These are phyloP conservation scores for Leucogyrophana mollusca DNA, from an alignment of 768 basidiomycete genomes.

Conservation along the genomic window DNA sequence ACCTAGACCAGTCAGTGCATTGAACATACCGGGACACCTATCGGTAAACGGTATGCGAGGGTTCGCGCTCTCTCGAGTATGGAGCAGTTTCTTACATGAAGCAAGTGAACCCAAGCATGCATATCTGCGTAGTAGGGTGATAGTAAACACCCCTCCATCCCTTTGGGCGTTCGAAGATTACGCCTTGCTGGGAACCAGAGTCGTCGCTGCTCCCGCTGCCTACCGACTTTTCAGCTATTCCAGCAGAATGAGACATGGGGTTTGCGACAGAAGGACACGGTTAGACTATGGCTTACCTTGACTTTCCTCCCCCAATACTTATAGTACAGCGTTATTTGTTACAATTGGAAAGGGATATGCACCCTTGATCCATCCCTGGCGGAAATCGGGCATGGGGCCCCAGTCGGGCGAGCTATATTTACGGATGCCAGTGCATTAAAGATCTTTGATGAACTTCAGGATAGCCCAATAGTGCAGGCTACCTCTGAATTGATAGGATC, in stretches of 20 bases:
- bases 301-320: too few relatives aligned
- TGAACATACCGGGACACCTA: conserved; percentile 69
- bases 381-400: too few relatives aligned
- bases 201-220: conserved; percentile 5
- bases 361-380: too few relatives aligned
- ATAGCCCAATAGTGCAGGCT: too few relatives aligned
- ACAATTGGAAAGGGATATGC: too few relatives aligned
- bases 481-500: too few relatives aligned
- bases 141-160: conserved; percentile 56
- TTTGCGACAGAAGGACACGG: too few relatives aligned
- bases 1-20: conserved; percentile 77
- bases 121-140: conserved; percentile 52
- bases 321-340: too few relatives aligned
- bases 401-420: too few relatives aligned
- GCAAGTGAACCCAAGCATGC: conserved; percentile 63
- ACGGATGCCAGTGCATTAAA: too few relatives aligned
- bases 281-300: too few relatives aligned
- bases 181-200: neutral
- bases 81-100: conserved; percentile 26
- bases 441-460: too few relatives aligned
- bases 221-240: neutral
- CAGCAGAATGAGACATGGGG: conserved; percentile 17
- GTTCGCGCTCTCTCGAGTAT: conserved; percentile 26
- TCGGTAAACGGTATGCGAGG: neutral
- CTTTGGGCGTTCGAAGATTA: conserved; percentile 38